These are phyloP conservation scores for Metschnikowia shivogae DNA, from an alignment of 805 yeast species.

Conservation along the genomic window DNA sequence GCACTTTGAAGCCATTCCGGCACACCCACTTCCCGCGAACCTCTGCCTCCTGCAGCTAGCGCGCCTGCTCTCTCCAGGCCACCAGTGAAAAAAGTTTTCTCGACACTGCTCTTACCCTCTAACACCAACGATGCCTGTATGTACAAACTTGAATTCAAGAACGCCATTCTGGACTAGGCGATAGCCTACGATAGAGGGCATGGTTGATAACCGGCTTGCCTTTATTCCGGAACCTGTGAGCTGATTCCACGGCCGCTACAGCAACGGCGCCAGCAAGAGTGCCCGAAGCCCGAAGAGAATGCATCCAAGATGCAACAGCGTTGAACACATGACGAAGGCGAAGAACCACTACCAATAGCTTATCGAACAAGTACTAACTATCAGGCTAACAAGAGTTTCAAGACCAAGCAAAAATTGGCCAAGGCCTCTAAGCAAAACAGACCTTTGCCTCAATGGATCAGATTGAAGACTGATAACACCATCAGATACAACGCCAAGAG, in stretches of 20 bases:
- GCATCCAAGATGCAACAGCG: too few relatives aligned
- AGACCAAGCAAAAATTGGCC: constrained; percentile 96
- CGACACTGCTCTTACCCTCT: constrained; percentile 6
- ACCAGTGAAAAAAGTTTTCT: constrained; percentile 16
- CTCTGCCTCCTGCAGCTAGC: not conserved
- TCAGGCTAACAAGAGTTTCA: constrained; percentile 92
- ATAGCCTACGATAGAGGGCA: not conserved
- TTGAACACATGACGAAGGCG: not conserved
- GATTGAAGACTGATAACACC: constrained; percentile 96
- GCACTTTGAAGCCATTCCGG: not conserved
- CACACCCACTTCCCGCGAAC: not conserved
- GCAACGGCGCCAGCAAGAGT: not conserved
- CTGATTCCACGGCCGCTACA: not conserved
- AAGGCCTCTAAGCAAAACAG: constrained; percentile 99
- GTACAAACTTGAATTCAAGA: constrained; percentile 18
- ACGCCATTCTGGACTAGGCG: not conserved
- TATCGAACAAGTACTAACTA: constrained; percentile 25
- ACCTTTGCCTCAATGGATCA: constrained; percentile 99
- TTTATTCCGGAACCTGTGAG: not conserved
- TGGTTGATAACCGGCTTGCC: too few relatives aligned
- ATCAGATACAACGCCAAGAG: constrained; percentile 99
- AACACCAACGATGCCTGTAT: constrained; percentile 40
- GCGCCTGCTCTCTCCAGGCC: constrained; percentile 5
- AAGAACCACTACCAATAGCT: not conserved
- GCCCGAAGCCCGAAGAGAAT: too few relatives aligned